Evolutionary conservation across 805 yeast genomes (phyloP).

Genomic region (Torulaspora gathmanii): DNA sequence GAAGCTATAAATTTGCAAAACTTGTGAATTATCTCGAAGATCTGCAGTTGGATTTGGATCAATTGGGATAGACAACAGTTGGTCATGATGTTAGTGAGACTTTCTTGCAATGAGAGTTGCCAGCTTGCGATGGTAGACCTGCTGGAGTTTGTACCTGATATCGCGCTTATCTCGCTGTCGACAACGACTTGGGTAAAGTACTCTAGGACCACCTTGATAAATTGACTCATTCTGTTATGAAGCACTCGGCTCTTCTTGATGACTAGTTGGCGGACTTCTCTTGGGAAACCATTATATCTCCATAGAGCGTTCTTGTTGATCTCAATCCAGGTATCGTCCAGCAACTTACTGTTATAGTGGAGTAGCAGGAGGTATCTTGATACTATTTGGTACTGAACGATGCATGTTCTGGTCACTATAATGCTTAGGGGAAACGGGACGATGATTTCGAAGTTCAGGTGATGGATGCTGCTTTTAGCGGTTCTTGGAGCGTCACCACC

Average conservation of each 20-base stretch:
- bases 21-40: slow-evolving; percentile 31
- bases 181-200: slow-evolving; percentile 28
- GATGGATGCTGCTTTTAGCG: slow-evolving; percentile 41
- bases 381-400: slow-evolving; percentile 73
- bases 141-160: slow-evolving; percentile 1
- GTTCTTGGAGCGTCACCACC: slow-evolving; percentile 15
- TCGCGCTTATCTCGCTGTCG: slow-evolving; percentile 17
- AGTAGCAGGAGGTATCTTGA: slow-evolving; percentile 65
- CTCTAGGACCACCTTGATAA: slow-evolving; percentile 25
- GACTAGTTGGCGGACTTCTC: slow-evolving; percentile 49
- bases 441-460: slow-evolving; percentile 51
- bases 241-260: slow-evolving; percentile 48
- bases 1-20: slow-evolving; percentile 33
- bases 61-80: slow-evolving; percentile 26
- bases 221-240: slow-evolving; percentile 43
- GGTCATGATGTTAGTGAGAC: slow-evolving; percentile 30
- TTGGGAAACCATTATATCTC: slow-evolving; percentile 47
- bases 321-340: slow-evolving; percentile 69
- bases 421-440: slow-evolving; percentile 86
- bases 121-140: slow-evolving; percentile 14
- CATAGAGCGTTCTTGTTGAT: slow-evolving; percentile 57
- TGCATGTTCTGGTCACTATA: slow-evolving; percentile 61
- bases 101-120: slow-evolving; percentile 23
- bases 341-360: slow-evolving; percentile 54
- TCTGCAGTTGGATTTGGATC: slow-evolving; percentile 30